Percentiles rank a stretch among this genome's conserved stretches.
Evolutionary conservation across 805 yeast species (phyloP).

Genomic region (Ogataea glucozyma): DNA sequence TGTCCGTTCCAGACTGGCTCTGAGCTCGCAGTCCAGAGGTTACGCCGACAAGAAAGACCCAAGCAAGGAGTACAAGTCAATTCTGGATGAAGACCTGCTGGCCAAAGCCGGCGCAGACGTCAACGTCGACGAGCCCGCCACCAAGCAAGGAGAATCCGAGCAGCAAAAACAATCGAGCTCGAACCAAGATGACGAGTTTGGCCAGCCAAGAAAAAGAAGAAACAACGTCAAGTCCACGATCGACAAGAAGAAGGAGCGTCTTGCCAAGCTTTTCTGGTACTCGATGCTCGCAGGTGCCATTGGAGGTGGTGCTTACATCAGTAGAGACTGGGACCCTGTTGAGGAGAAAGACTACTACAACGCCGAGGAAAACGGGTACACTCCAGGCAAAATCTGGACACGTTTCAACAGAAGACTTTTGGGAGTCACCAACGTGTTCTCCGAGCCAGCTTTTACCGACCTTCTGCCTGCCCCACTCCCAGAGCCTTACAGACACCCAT

Average conservation of each 20-base stretch:
- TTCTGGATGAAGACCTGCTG: slow-evolving; percentile 78
- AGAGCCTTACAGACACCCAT: slow-evolving; percentile 88
- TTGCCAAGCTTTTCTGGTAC: slow-evolving; percentile 73
- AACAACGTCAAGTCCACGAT: slow-evolving; percentile 65
- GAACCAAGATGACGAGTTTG: slow-evolving; percentile 32
- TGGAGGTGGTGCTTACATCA: slow-evolving; percentile 62
- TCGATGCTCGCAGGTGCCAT: slow-evolving; percentile 52
- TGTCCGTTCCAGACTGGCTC: not conserved
- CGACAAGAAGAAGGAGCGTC: slow-evolving; percentile 79
- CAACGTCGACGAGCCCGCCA: slow-evolving; percentile 28
- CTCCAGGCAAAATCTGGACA: slow-evolving; percentile 62
- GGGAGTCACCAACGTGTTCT: slow-evolving; percentile 77
- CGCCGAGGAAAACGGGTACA: slow-evolving; percentile 65
- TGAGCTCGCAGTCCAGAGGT: slow-evolving; percentile 15
- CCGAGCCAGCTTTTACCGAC: slow-evolving; percentile 92
- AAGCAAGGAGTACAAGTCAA: slow-evolving; percentile 43
- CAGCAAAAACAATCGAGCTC: slow-evolving; percentile 2
- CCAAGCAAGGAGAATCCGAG: slow-evolving; percentile 10
- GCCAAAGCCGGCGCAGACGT: slow-evolving; percentile 81
- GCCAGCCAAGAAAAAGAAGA: slow-evolving; percentile 44
- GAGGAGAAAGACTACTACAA: slow-evolving; percentile 53
- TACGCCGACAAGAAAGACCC: slow-evolving; percentile 26
- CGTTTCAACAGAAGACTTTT: slow-evolving; percentile 72
- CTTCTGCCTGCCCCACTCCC: slow-evolving; percentile 90
- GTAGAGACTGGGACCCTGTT: slow-evolving; percentile 82